Evolutionary conservation across 2,329 filamentous ascomycete species (phyloP).

Genomic region (Thielaviopsis populi): DNA sequence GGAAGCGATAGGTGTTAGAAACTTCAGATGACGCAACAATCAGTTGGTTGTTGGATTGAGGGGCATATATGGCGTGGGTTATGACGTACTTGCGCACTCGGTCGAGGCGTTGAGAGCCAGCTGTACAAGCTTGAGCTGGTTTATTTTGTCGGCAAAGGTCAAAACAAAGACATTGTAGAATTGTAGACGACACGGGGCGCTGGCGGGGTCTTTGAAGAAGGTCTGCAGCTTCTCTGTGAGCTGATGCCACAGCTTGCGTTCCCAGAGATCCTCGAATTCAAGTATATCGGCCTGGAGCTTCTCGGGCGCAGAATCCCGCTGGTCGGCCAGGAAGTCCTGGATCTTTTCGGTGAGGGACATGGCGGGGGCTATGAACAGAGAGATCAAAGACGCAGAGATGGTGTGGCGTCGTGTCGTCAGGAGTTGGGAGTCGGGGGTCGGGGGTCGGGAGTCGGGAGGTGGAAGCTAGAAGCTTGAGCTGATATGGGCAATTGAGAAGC

Average conservation of each 20-base stretch:
- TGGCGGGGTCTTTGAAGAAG: slow-evolving; percentile 74
- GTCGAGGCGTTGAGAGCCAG: slow-evolving; percentile 75
- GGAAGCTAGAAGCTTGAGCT: neutral
- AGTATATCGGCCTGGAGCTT: slow-evolving; percentile 80
- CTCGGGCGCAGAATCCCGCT: slow-evolving; percentile 74
- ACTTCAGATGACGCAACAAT: neutral
- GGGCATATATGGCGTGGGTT: neutral
- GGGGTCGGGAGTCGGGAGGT: neutral
- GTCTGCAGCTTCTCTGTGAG: slow-evolving; percentile 77
- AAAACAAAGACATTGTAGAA: slow-evolving; percentile 93
- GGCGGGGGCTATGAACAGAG: neutral
- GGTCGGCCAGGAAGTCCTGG: slow-evolving; percentile 78
- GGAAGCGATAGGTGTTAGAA: neutral
- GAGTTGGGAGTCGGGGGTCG: no score
- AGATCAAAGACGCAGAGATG: neutral
- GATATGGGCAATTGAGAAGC: neutral
- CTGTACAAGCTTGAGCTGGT: slow-evolving; percentile 91
- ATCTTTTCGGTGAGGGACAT: slow-evolving; percentile 52
- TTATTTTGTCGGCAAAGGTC: slow-evolving; percentile 96
- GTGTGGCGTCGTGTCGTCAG: no score
- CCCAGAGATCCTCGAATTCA: slow-evolving; percentile 91
- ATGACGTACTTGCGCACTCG: slow-evolving; percentile 56
- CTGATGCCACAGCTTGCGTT: slow-evolving; percentile 98
- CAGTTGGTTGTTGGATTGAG: neutral
- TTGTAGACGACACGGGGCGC: slow-evolving; percentile 66